Conservation (phyloP, 2,329 filamentous ascomycete genomes). For the Emmonsia crescens region DNA sequence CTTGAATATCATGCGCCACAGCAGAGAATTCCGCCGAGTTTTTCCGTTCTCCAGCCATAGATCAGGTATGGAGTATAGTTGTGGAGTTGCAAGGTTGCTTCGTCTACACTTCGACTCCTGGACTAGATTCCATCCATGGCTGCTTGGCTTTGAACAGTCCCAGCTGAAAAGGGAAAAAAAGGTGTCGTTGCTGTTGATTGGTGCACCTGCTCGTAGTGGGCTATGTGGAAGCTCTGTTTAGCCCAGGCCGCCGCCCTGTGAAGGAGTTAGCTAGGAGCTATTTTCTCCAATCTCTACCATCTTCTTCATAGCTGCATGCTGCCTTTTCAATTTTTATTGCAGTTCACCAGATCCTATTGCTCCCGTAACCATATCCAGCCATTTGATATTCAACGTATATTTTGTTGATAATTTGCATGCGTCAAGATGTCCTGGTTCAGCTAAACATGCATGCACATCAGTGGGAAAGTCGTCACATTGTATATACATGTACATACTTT, state of each 20-base stretch:
- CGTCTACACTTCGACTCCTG: background rate
- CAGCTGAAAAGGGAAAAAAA: background rate
- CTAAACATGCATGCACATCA: background rate
- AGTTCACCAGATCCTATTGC: too few species aligned
- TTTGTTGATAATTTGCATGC: background rate
- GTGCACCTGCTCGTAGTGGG: background rate
- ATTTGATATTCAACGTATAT: background rate
- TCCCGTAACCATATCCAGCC: background rate
- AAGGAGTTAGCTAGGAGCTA: too few species aligned
- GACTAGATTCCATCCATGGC: background rate
- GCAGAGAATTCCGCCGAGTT: background rate
- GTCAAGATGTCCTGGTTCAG: background rate
- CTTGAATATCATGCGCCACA: slow-evolving; percentile 12
- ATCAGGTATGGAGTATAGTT: too few species aligned
- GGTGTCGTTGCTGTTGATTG: background rate
- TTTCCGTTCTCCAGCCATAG: background rate
- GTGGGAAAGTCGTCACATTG: background rate
- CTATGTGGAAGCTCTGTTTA: background rate
- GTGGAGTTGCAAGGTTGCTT: too few species aligned
- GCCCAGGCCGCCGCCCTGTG: too few species aligned
- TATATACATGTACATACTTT: too few species aligned
- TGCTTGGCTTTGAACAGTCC: background rate
- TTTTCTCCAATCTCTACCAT: background rate
- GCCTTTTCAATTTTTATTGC: background rate
- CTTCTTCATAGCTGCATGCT: background rate